Base-by-base conservation (phyloP, 2,329 filamentous ascomycete species). In the Ophiocordyceps camponoti-floridani region DNA sequence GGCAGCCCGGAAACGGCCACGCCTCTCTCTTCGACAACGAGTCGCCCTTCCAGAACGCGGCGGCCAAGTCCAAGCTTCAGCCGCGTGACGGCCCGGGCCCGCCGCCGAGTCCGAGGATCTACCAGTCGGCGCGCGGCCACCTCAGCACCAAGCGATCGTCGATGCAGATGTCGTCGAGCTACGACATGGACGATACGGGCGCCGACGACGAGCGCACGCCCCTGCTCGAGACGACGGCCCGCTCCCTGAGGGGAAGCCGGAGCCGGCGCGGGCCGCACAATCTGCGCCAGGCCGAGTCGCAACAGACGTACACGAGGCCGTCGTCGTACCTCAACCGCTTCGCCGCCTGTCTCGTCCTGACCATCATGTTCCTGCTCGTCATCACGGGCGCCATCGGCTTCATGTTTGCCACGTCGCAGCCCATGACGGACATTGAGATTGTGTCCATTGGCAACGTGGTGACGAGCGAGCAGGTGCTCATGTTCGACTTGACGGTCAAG, bases 391-490 rank as follows among this genome's bases (percentile, higher is more conserved):
- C 84, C 10, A 80, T 91, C 35, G 84, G 82, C 19, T 91, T 96
- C 60, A 79, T 95, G 62, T 82, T 95, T 62, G 84, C 87, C 41
- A 89, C 88, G 18, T 94, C 88, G 28, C 87, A 94, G 56, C 84
- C 88, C 7, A 73, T 98, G 42, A 74, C 77, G 26, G 77, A 84
- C 50, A 83, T 96, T 47, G 70, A 82, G 50, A 76, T 96, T 41
- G 68, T 82, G 45, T 79, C 81, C 50, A 86, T 98, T 51, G 77
- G 82, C 53, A 93, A 94, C 52, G 86, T 98, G 23, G 73, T 96
- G 43, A 88, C 88, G 2, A 94, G 85, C 53, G 85, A 94, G 60
- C 85, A 94, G 59, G 88, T 96, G 58, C 73, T 98, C 40, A 94
- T 98, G 77, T 75, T 96, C 54, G 89, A 98, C 60, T 66, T 98